Evolutionary conservation across 176 grass and related monocot species (phyloP).

Genomic region (Lolium perenne): DNA sequence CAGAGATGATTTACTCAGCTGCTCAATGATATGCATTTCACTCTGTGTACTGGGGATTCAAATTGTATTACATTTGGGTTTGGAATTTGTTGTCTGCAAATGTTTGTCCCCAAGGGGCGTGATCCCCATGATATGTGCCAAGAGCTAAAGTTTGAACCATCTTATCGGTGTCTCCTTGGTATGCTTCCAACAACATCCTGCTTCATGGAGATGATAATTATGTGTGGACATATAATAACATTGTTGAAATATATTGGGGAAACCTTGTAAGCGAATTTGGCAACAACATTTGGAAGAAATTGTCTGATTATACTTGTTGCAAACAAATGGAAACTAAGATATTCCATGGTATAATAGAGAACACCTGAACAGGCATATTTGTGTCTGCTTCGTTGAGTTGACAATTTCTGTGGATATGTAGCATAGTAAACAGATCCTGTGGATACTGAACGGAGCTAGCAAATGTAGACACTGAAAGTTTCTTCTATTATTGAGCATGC

Average conservation of each 20-base stretch:
- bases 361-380: background rate
- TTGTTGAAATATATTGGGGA: conserved; percentile 19
- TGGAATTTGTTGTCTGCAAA: no score
- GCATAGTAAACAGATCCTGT: background rate
- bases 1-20: no score
- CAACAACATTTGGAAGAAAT: background rate
- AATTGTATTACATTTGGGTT: no score
- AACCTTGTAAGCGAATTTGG: background rate
- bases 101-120: no score
- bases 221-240: background rate
- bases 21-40: no score
- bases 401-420: background rate
- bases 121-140: no score
- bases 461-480: conserved; percentile 17
- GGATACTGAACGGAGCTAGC: background rate
- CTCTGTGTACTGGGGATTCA: no score
- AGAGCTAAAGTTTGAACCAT: background rate
- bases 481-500: conserved; percentile 27
- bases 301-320: conserved; percentile 3
- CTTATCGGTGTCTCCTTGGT: background rate
- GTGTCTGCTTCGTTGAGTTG: background rate
- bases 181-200: conserved; percentile 11
- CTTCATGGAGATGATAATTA: background rate
- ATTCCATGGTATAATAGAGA: background rate
- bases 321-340: background rate